These are phyloP conservation scores for Globisporangium recalcitrans DNA, from an alignment of 352 stramenopile species.

Conservation along the genomic window DNA sequence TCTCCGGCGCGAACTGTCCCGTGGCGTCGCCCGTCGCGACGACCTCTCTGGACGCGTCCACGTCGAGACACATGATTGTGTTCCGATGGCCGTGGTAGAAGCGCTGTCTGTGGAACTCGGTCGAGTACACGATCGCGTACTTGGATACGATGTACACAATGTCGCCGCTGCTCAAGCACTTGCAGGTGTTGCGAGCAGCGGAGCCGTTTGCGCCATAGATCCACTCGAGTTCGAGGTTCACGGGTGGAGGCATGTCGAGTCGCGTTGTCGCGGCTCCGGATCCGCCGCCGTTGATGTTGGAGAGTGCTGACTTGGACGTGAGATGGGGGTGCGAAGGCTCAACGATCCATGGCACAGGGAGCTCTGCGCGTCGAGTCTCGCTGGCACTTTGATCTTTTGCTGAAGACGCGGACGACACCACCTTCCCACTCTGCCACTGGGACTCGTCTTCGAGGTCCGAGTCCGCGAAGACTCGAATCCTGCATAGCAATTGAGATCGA, in stretches of 20 bases:
- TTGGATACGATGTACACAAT: conserved; percentile 71
- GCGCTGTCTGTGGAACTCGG: conserved; percentile 49
- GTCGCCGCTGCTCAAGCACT: conserved; percentile 47
- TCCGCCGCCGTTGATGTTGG: neutral
- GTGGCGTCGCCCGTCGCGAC: conserved; percentile 53
- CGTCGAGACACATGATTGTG: conserved; percentile 55
- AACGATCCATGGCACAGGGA: conserved; percentile 42
- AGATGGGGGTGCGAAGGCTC: conserved; percentile 24
- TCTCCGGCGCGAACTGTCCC: conserved; percentile 25
- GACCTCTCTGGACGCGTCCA: conserved; percentile 52
- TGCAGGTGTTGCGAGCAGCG: conserved; percentile 41
- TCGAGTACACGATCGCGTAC: conserved; percentile 71
- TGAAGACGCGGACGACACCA: neutral
- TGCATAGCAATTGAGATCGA: no score
- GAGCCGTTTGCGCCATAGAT: conserved; percentile 62
- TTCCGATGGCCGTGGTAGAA: conserved; percentile 64
- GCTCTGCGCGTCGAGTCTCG: conserved; percentile 14
- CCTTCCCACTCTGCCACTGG: conserved; percentile 9
- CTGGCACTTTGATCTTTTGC: neutral
- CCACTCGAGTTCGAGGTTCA: conserved; percentile 72
- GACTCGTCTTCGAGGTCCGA: conserved; percentile 66
- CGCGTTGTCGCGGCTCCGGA: neutral
- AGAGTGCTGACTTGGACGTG: conserved; percentile 2
- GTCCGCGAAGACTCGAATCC: no score
- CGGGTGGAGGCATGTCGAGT: conserved; percentile 39